A percentile compares a stretch with the other conserved stretches of the same genome.
Evolutionary conservation across 2,329 filamentous ascomycete species (phyloP).

Genomic region (Diplodia corticola): DNA sequence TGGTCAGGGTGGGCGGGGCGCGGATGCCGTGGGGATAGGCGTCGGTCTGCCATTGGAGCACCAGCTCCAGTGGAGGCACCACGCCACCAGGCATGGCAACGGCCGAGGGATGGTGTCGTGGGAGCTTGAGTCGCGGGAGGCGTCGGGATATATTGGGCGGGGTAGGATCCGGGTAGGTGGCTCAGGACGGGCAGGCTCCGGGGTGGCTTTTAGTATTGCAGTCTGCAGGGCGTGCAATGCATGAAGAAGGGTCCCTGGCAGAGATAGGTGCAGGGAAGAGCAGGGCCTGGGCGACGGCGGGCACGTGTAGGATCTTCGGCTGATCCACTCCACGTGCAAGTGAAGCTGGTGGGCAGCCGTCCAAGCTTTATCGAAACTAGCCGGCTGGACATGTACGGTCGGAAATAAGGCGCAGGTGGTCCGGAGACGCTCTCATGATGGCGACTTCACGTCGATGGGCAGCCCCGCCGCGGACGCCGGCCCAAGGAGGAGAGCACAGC

Average conservation of each 20-base stretch:
- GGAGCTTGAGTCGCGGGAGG: not conserved
- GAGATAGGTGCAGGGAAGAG: not conserved
- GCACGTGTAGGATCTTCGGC: not conserved
- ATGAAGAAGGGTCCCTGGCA: not conserved
- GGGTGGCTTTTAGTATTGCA: not conserved
- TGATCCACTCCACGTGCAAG: not conserved
- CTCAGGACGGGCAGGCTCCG: not conserved
- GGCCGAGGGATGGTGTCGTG: not conserved
- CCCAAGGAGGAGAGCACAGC: not conserved
- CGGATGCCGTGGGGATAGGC: slow-evolving; percentile 8
- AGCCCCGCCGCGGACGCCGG: not conserved
- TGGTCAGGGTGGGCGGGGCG: not conserved
- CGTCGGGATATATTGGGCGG: not conserved
- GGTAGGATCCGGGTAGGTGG: not conserved
- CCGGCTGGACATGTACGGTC: not conserved
- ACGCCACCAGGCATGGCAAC: slow-evolving; percentile 19
- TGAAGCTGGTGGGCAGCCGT: not conserved
- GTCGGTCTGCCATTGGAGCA: slow-evolving; percentile 18
- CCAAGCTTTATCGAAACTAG: not conserved
- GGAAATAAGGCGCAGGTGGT: not conserved
- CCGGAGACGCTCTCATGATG: not conserved
- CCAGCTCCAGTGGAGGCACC: slow-evolving; percentile 10
- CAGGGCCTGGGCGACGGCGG: not conserved
- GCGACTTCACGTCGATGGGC: not conserved
- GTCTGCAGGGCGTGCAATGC: not conserved